Evolutionary conservation across 2,329 filamentous ascomycete species (phyloP), one percentile per base, ranked within the genome.

Genomic region (Didymellaceae sp.): DNA sequence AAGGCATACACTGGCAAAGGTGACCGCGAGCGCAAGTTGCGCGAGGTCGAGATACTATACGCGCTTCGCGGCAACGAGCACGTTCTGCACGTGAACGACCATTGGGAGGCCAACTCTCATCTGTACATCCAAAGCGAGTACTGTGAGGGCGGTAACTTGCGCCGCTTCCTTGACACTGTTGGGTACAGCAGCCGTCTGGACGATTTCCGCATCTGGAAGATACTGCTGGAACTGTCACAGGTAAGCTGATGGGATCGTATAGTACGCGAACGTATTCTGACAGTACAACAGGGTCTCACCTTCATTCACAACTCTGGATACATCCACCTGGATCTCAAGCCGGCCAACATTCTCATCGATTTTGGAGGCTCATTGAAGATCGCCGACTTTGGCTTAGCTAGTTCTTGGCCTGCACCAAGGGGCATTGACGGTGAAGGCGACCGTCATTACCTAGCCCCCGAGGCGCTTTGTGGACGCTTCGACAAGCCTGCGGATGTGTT

Each of bases 201-300:
- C 74, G 94, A 97, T 72, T 99, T 99, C 76, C 85, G 94, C 55
- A 97, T 97, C 73, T 99, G 94, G 91, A 99, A 99, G 78, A 93
- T 97, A 50, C 78, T 97, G 63, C 83, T 96, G 32, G 94, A 99
- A 72, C 75, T 96, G 52, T 83, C 87, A 65, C 78, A 88, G 79
- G 91, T 94, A 83, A 76, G 88, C 79, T 35, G 53, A 16, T 6
- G 5, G 22, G 10, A 28, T 10, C 17, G 14, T 31, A 17, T 30
- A 25, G 14, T 11, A 14, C 17, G 40, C 28, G 25, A 14, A 33
- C 17, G 31, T 45, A 10, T 40, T 45, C 65, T 70, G 61, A 76
- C 56, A 38, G n/a, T 52, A 31, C 45, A 47, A 11, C 57, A 96
- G 89, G 94, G 94, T 28, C 74, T 99, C 55, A 88, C 91, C 72